These are phyloP conservation scores for Colletotrichum brevisporum DNA, from an alignment of 2,329 filamentous ascomycete species.

Conservation along the genomic window DNA sequence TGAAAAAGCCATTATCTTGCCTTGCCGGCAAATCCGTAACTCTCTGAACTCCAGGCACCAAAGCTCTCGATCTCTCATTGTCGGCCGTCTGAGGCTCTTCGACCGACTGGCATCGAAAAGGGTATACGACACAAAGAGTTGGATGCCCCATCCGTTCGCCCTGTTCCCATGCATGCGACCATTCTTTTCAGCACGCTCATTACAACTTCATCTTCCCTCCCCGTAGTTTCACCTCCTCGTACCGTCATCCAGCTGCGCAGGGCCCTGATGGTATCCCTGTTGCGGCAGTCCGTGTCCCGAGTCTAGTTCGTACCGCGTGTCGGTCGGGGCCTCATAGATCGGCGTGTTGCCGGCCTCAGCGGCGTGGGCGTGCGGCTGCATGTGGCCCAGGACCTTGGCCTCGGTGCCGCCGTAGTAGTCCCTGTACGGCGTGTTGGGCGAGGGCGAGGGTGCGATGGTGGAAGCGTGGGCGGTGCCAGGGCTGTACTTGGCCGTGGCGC, in stretches of 20 bases:
- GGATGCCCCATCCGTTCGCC: background rate
- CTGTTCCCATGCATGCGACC: background rate
- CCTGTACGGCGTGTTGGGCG: constrained; percentile 25
- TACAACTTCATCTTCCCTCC: background rate
- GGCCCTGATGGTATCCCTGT: background rate
- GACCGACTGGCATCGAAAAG: constrained; percentile 1
- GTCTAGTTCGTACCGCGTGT: constrained; percentile 35
- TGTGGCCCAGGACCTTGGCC: constrained; percentile 22
- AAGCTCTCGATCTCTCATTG: background rate
- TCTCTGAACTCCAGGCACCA: constrained; percentile 7
- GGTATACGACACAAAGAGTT: constrained; percentile 1
- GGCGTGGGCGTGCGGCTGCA: constrained; percentile 29
- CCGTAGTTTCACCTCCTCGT: background rate
- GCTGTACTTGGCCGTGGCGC: constrained; percentile 12
- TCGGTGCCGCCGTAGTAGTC: constrained; percentile 29
- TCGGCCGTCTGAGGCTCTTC: background rate
- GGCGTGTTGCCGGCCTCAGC: constrained; percentile 30
- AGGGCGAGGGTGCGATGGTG: background rate
- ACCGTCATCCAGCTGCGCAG: constrained; percentile 15
- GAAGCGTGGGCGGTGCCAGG: constrained; percentile 24
- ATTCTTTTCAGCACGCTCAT: background rate
- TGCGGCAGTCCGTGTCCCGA: constrained; percentile 5
- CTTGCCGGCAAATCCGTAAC: background rate
- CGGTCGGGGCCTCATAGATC: constrained; percentile 34
- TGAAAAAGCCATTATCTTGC: too few species aligned